Evolutionary conservation across 1,284 basidiomycete genomes (phyloP), one percentile per base, ranked within the genome.

Genomic region (Cryptococcus floricola): DNA sequence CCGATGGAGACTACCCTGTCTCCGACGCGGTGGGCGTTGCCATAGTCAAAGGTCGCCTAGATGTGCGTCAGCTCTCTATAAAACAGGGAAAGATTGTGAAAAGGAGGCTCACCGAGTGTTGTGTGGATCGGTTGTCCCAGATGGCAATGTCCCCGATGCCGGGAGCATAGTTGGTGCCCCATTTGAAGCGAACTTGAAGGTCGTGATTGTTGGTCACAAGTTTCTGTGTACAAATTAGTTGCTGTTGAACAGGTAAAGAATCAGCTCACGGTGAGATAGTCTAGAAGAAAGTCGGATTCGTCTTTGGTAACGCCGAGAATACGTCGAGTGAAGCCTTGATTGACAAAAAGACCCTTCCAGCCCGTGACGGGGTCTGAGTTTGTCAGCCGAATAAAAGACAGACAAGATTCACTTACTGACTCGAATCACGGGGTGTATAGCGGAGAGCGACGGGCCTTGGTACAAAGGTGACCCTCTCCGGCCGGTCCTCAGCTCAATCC

Each of bases 261-360:
- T 14, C 4, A 5, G 51, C 57, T 56, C 42, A 57, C 55, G 25
- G 44, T 52, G 28, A 69, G 56, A 52, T 74, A 71, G 23, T 70
- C 60, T 18, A 68, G 52, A 23, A 71, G 49, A 51, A 65, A 50
- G 46, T 83, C 81, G 18, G 81, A 83, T 73, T 87, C 86, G 58
- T 86, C 84, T 8, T 75, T 76, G 9, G 78, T 77, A 25, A 87
- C 77, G 61, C 83, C 85, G 34, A 83, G 69, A 65, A 88, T 85
- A 19, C 82, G 80, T 50, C 77, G 80, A 2, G 83, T 85, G 74
- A 87, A 87, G 71, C 73, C 76, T 48, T 72, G 70, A 77, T 87
- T 86, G 56, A 87, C 83, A 62, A 83, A 87, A 28, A 87, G 71
- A 1, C 78, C 75, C 67, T 87, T 85, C 79, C 80, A 86, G 3